These are phyloP conservation scores for Cercospora zeina DNA, from an alignment of 2,329 filamentous ascomycete genomes.

Conservation along the genomic window DNA sequence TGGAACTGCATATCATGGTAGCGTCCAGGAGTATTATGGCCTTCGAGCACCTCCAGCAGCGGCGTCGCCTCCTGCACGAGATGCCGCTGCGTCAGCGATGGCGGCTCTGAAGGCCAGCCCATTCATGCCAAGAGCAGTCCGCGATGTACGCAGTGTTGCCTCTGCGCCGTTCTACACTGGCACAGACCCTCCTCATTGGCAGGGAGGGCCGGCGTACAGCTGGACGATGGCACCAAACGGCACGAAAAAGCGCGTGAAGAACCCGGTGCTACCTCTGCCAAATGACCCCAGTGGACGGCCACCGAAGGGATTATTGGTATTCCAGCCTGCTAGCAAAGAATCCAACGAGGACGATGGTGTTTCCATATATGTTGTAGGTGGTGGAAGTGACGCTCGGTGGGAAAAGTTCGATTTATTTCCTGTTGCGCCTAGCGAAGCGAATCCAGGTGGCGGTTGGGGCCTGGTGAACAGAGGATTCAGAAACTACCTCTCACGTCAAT, in stretches of 20 bases:
- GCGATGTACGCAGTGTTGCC: conserved; percentile 83
- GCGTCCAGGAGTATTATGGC: conserved; percentile 41
- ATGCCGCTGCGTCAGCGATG: conserved; percentile 30
- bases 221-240: conserved; percentile 43
- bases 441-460: conserved; percentile 27
- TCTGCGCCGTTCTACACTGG: conserved; percentile 80
- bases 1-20: conserved; percentile 33
- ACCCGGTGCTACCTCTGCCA: conserved; percentile 50
- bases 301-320: conserved; percentile 81
- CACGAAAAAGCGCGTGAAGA: conserved; percentile 35
- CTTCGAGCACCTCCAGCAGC: conserved; percentile 36
- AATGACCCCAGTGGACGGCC: conserved; percentile 60
- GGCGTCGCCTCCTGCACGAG: conserved; percentile 30
- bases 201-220: conserved; percentile 35
- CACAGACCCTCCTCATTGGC: conserved; percentile 61
- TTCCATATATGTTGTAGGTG: conserved; percentile 38
- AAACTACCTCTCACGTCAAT: conserved; percentile 40
- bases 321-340: conserved; percentile 49
- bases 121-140: conserved; percentile 75
- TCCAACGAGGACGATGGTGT: conserved; percentile 33
- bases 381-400: conserved; percentile 41
- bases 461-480: conserved; percentile 39
- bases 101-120: conserved; percentile 38
- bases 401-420: conserved; percentile 40
- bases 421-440: conserved; percentile 16